Base-by-base conservation (phyloP, 225 moss, liverwort and hornwort genomes). In the Antitrichia curtipendula region DNA sequence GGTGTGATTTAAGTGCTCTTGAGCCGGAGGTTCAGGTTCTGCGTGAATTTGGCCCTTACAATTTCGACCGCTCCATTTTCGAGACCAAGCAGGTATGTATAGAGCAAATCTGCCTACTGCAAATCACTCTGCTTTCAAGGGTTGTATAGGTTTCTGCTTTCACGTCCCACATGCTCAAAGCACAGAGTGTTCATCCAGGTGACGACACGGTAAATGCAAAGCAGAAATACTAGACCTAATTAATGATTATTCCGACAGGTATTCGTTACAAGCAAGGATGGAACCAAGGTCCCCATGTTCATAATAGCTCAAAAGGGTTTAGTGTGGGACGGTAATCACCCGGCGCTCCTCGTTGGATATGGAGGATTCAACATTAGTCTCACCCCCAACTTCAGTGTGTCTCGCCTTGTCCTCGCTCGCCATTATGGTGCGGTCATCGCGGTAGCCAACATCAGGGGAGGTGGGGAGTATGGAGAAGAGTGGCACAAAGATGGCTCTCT, bases 391-490 rank as follows among this genome's bases (percentile, higher is more conserved):
- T 98, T 98, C 81, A 98, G 97, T 88, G 94, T 94, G 75, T 90
- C 96, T 47, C 94, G 95, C 72, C 89, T 98, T 81, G 96, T 92
- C 45, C 91, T 98, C 49, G 93, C 96, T 85, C 94, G 93, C 47
- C 96, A 98, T 86, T 93, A 90, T 72, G 95, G 96, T 41, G 96
- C 94, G 28, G 90, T 96, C 74, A 88, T 94, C 86, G 97, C 96
- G 20, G 88, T 98, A 83, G 97, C 97, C 58, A 98, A 96, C 85
- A 93, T 96, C 49, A 93, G 96, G 56, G 97, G 97, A 86, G 97
- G 97, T 68, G 97, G 97, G 84, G 97, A 98, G 89, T 96, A 98
- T 66, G 97, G 97, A 75, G 94, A 96, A 90, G 91, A 95, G 60
- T 96, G 97, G 97, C 97, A 96, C 92, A 98, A 95, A 85, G 96